phyloP scores from a whole-genome alignment of 2,329 filamentous ascomycete genomes.

The Immersiporthe knoxdaviesiana region DNA sequence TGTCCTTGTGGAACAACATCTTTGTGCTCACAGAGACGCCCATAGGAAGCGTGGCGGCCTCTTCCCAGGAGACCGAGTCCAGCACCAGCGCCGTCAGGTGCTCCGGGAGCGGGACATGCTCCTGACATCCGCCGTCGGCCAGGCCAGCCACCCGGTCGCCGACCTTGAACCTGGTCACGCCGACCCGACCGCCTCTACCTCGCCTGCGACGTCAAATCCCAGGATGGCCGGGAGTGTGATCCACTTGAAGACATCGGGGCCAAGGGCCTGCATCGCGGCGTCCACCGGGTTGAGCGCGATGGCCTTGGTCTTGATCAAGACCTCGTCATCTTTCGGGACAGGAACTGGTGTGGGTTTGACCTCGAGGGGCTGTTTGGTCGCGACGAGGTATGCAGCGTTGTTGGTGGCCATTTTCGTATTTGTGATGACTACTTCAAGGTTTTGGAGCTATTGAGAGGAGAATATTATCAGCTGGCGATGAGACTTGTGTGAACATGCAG shows the following conservation, averaged over 20 bases:
- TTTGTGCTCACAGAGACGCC: slow-evolving; percentile 35
- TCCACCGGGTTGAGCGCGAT: slow-evolving; percentile 43
- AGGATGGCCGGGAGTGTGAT: slow-evolving; percentile 41
- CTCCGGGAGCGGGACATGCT: slow-evolving; percentile 32
- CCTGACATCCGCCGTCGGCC: slow-evolving; percentile 36
- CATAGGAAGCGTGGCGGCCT: slow-evolving; percentile 37
- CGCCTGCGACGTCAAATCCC: slow-evolving; percentile 41
- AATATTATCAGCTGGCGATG: background rate
- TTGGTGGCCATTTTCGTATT: slow-evolving; percentile 22
- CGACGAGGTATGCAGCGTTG: slow-evolving; percentile 20
- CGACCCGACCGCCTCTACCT: slow-evolving; percentile 39
- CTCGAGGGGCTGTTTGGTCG: slow-evolving; percentile 20
- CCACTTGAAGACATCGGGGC: slow-evolving; percentile 35
- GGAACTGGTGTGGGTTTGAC: slow-evolving; percentile 21
- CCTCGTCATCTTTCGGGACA: slow-evolving; percentile 25
- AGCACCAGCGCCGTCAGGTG: slow-evolving; percentile 34
- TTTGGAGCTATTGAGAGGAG: background rate
- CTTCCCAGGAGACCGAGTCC: slow-evolving; percentile 32
- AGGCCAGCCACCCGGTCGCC: slow-evolving; percentile 42
- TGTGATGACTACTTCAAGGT: background rate
- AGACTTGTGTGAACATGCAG: background rate
- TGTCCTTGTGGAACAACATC: slow-evolving; percentile 24
- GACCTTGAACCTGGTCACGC: slow-evolving; percentile 36
- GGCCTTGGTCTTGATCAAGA: slow-evolving; percentile 38
- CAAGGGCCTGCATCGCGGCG: slow-evolving; percentile 36